Percentiles rank a stretch among this genome's conserved stretches.
phyloP scores from a whole-genome alignment of 2,329 filamentous ascomycete species.

The Sporothrix euskadiensis region DNA sequence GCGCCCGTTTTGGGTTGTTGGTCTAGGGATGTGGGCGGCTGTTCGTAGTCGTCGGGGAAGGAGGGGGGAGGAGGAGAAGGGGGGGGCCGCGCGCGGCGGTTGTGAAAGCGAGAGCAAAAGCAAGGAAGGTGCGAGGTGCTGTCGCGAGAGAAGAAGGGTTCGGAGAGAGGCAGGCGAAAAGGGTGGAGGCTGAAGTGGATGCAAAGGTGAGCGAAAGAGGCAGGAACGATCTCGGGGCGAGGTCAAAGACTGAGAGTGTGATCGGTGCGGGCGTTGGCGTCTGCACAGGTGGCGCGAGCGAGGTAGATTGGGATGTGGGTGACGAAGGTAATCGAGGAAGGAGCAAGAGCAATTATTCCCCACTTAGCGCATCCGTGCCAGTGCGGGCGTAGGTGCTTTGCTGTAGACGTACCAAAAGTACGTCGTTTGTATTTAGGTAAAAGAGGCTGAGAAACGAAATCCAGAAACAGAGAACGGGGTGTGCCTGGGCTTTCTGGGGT shows the following conservation, averaged over 20 bases:
- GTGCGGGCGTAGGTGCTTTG: neutral
- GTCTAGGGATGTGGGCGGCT: conserved; percentile 7
- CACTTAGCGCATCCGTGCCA: conserved; percentile 28
- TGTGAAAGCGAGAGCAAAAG: neutral
- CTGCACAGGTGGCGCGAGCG: conserved; percentile 23
- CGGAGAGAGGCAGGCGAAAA: conserved; percentile 4
- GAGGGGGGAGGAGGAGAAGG: neutral
- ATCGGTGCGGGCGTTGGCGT: conserved; percentile 22
- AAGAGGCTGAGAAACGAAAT: conserved; percentile 6
- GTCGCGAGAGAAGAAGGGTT: neutral
- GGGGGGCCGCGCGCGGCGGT: neutral
- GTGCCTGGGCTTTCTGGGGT: conserved; percentile 10
- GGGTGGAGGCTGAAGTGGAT: neutral
- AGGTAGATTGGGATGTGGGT: conserved; percentile 27
- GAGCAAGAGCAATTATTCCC: conserved; percentile 22
- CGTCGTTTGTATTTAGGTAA: conserved; percentile 21
- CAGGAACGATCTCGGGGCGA: neutral
- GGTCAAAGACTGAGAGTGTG: conserved; percentile 16
- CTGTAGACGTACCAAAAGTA: conserved; percentile 15
- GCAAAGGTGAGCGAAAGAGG: conserved; percentile 18
- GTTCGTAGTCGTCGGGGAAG: conserved; percentile 16
- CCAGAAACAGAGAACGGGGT: conserved; percentile 4
- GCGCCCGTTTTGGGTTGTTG: conserved; percentile 14
- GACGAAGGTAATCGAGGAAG: conserved; percentile 25
- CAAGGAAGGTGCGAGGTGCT: neutral